Percentiles rank a stretch among this genome's conserved stretches.
These are phyloP conservation scores for Phytophthora citricola DNA, from an alignment of 352 stramenopile genomes.

Conservation along the genomic window DNA sequence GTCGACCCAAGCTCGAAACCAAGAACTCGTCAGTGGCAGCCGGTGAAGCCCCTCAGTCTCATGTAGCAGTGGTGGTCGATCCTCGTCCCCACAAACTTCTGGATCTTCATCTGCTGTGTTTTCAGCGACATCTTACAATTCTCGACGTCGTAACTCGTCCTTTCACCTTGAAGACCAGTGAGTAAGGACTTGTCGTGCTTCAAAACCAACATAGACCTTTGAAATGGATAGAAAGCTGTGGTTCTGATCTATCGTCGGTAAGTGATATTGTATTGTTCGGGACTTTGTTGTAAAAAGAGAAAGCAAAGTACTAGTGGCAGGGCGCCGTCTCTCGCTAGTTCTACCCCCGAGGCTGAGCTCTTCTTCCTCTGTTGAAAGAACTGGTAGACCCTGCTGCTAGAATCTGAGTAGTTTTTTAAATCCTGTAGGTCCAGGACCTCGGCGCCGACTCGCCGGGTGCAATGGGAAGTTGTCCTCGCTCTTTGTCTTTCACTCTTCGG, in stretches of 20 bases:
- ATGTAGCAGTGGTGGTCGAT: conserved; percentile 33
- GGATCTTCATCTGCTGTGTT: conserved; percentile 37
- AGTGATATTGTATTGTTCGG: conserved; percentile 42
- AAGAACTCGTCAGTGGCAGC: conserved; percentile 20
- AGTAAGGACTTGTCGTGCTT: background rate
- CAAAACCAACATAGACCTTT: conserved; percentile 22
- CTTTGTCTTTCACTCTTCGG: conserved; percentile 32
- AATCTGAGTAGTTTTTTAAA: conserved; percentile 32
- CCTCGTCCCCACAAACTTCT: conserved; percentile 24
- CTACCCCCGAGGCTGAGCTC: conserved; percentile 48
- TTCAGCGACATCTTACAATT: conserved; percentile 30
- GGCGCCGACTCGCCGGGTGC: conserved; percentile 35
- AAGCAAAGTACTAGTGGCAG: conserved; percentile 30
- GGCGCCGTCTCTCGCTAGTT: conserved; percentile 49
- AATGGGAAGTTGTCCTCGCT: conserved; percentile 38
- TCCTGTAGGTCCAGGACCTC: conserved; percentile 39
- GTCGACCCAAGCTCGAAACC: conserved; percentile 29
- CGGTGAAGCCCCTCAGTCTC: conserved; percentile 17
- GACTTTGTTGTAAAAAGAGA: conserved; percentile 34
- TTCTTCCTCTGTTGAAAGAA: conserved; percentile 57
- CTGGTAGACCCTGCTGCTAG: conserved; percentile 42
- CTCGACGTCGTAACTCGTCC: conserved; percentile 42
- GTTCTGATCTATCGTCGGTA: conserved; percentile 22
- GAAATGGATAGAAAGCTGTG: conserved; percentile 10
- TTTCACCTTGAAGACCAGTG: conserved; percentile 45